Percentiles rank a stretch among this genome's conserved stretches.
Evolutionary conservation across 2,329 filamentous ascomycete genomes (phyloP).

Genomic region (Chaetoscypha palmicola): DNA sequence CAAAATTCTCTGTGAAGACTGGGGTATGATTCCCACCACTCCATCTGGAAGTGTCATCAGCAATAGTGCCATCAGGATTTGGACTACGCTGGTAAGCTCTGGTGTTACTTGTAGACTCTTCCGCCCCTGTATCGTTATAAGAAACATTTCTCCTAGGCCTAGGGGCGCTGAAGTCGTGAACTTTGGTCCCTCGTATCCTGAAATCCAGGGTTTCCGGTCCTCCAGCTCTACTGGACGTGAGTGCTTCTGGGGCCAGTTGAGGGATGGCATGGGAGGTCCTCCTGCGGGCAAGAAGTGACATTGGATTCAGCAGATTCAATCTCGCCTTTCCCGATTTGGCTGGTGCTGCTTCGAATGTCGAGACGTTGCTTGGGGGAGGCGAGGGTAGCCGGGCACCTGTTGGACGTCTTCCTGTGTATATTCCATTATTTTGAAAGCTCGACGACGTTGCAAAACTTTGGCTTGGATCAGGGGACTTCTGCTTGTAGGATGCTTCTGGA

Average conservation of each 20-base stretch:
- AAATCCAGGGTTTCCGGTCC: constrained; percentile 47
- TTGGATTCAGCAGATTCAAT: constrained; percentile 34
- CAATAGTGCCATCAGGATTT: constrained; percentile 12
- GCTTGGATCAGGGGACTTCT: constrained; percentile 14
- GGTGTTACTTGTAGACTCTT: constrained; percentile 7
- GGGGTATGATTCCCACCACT: constrained; percentile 41
- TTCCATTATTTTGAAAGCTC: constrained; percentile 18
- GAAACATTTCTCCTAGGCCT: constrained; percentile 39
- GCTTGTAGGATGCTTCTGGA: constrained; percentile 12
- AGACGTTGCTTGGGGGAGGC: constrained; percentile 9
- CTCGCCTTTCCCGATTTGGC: constrained; percentile 26
- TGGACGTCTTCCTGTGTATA: constrained; percentile 19
- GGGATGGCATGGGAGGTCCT: constrained; percentile 29
- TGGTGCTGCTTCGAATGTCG: constrained; percentile 22
- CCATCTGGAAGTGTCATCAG: constrained; percentile 23
- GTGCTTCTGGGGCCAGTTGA: constrained; percentile 23
- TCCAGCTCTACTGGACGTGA: constrained; percentile 17
- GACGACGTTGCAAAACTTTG: constrained; percentile 13
- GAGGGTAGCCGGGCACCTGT: constrained; percentile 23
- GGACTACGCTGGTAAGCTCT: constrained; percentile 22
- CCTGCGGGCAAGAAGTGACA: constrained; percentile 31
- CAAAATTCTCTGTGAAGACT: constrained; percentile 48
- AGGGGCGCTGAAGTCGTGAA: constrained; percentile 61
- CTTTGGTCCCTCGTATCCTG: constrained; percentile 54
- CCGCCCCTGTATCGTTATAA: constrained; percentile 22